Evolutionary conservation across 2,329 filamentous ascomycete species (phyloP), one percentile per base, ranked within the genome.

Genomic region (Colletotrichum sp.): DNA sequence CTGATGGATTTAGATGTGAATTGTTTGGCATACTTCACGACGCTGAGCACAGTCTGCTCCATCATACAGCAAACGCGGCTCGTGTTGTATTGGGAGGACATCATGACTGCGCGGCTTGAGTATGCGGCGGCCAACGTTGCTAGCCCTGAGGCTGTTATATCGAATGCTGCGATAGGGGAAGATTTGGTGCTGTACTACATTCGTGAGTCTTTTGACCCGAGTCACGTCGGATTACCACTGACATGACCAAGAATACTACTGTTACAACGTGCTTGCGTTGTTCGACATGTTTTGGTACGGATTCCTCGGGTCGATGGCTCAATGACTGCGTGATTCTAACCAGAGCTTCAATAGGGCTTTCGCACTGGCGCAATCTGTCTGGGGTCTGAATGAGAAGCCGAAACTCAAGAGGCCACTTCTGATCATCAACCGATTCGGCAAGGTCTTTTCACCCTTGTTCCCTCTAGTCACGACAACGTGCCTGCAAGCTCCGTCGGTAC

Each of bases 331-430:
- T 24, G 7, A 9, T 31, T 13, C 13, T 15, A 1, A 27, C 9
- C 34, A 15, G 0, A 24, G 11, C 1, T 12, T 15, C n/a, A 18
- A 31, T 1, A 69, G 66, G 66, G 34, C 66, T 0, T 61, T 69
- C 31, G 55, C 55, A 36, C 3, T 74, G 4, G 72, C 69, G 13
- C 72, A 72, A 11, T 74, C 72, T 2, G 61, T 74, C 18, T 74
- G 59, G 36, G 62, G 69, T 3, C 34, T 71, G 5, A 66, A 64
- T 27, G 58, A 64, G 11, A 54, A 43, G 24, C 43, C 69, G 8
- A 59, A 34, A 3, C 54, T 72, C 43, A 65, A 72, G 64, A 16
- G 55, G 5, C 51, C 31, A 8, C 63, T 74, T 38, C 34, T 57
- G 13, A 65, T 64, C 51, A 61, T 71, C 36, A 73, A 70, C 51